Evolutionary conservation across 495 filamentous ascomycete species (phyloP).

Genomic region (Tuber borchii): DNA sequence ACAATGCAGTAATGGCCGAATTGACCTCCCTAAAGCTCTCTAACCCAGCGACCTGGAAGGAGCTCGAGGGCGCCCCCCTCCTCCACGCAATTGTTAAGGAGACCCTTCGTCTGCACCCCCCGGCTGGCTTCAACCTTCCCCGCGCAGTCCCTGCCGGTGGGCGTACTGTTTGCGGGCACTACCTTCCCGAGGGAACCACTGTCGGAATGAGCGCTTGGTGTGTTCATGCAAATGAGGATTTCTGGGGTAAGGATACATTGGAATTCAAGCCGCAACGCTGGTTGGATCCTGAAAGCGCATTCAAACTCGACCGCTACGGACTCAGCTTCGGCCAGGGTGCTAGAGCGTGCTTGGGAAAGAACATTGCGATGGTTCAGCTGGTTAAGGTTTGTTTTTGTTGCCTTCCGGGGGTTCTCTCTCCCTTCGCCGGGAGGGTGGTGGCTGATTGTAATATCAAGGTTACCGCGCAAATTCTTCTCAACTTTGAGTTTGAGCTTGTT

Average conservation of each 20-base stretch:
- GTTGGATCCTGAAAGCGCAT: conserved; percentile 53
- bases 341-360: conserved; percentile 33
- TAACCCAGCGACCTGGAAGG: conserved; percentile 28
- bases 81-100: conserved; percentile 77
- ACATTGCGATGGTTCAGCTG: conserved; percentile 35
- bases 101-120: conserved; percentile 82
- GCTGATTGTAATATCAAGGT: background rate
- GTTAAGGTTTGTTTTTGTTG: conserved; percentile 18
- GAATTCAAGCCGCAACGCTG: conserved; percentile 74
- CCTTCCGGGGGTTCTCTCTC: too few relatives aligned
- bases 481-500: conserved; percentile 35
- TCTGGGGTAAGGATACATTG: conserved; percentile 80
- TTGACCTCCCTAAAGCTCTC: conserved; percentile 20
- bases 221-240: conserved; percentile 48
- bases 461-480: conserved; percentile 31
- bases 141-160: conserved; percentile 64
- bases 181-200: conserved; percentile 45
- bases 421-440: background rate
- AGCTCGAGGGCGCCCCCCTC: conserved; percentile 60
- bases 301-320: conserved; percentile 49
- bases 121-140: conserved; percentile 81
- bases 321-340: conserved; percentile 34
- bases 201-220: conserved; percentile 38
- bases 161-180: conserved; percentile 48
- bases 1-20: conserved; percentile 26